Percentiles rank a stretch among this genome's conserved stretches.
These are phyloP conservation scores for Inga leiocalycina DNA, from an alignment of 306 rosid species.

Conservation along the genomic window DNA sequence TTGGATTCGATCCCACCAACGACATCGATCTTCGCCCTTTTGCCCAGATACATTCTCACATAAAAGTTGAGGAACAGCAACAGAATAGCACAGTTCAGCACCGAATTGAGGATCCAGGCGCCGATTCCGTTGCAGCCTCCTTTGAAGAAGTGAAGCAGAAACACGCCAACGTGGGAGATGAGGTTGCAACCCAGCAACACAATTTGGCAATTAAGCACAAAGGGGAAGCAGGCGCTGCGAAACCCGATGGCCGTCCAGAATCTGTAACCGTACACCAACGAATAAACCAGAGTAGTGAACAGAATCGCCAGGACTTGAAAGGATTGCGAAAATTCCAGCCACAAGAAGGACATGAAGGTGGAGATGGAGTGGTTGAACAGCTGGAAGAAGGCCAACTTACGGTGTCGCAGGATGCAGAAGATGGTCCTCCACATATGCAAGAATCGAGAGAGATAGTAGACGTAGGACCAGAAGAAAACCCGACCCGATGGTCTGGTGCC, in stretches of 20 bases:
- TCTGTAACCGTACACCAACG: conserved; percentile 65
- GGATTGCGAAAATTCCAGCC: conserved; percentile 91
- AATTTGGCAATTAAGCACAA: conserved; percentile 68
- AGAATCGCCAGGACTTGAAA: conserved; percentile 84
- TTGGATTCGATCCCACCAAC: neutral
- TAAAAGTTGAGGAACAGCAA: conserved; percentile 65
- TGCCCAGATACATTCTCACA: conserved; percentile 47
- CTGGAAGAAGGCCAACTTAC: conserved; percentile 55
- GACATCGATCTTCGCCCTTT: conserved; percentile 5
- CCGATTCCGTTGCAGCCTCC: conserved; percentile 93
- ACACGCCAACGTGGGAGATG: conserved; percentile 73
- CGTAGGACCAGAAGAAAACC: conserved; percentile 96
- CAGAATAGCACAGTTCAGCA: conserved; percentile 60
- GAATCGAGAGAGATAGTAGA: conserved; percentile 71
- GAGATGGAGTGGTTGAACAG: conserved; percentile 75
- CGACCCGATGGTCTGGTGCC: conserved; percentile 93
- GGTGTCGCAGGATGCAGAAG: conserved; percentile 57
- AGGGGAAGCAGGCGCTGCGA: conserved; percentile 56
- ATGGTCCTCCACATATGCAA: conserved; percentile 73
- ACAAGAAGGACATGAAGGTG: conserved; percentile 60
- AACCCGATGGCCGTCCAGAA: conserved; percentile 75
- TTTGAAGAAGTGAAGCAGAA: conserved; percentile 59
- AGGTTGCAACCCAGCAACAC: conserved; percentile 64
- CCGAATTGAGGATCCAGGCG: conserved; percentile 77
- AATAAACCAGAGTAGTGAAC: conserved; percentile 58